phyloP scores from a whole-genome alignment of 2,329 filamentous ascomycete species.

The Dothistroma septosporum region DNA sequence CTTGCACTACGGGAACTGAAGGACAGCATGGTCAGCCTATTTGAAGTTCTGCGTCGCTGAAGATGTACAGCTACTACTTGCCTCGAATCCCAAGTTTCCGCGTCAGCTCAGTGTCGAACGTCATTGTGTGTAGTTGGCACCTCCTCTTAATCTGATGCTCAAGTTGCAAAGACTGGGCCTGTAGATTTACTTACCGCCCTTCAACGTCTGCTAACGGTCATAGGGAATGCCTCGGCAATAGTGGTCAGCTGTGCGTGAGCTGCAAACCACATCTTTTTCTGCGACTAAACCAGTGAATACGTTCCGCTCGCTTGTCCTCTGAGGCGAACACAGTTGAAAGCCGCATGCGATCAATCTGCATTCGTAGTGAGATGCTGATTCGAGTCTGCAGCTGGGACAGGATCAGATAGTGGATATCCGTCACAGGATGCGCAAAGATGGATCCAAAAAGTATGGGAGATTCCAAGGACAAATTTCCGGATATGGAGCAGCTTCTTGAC shows the following conservation, averaged over 20 bases:
- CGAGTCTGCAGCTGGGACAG: no score
- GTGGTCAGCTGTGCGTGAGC: not conserved
- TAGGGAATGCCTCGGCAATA: not conserved
- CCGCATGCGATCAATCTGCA: no score
- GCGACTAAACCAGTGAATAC: no score
- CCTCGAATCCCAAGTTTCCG: conserved; percentile 54
- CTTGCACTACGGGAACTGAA: conserved; percentile 78
- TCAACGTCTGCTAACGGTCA: not conserved
- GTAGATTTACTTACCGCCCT: not conserved
- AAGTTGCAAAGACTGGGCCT: not conserved
- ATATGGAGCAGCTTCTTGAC: not conserved
- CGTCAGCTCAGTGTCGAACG: conserved; percentile 60
- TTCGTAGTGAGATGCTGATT: no score
- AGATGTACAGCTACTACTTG: conserved; percentile 19
- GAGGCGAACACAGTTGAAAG: no score
- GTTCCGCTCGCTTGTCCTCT: no score
- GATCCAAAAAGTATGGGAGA: not conserved
- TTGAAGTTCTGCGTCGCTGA: conserved; percentile 1
- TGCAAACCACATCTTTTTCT: no score
- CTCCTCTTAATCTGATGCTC: not conserved
- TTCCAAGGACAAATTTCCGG: not conserved
- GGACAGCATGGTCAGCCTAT: conserved; percentile 38
- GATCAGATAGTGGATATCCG: not conserved
- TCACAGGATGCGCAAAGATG: not conserved
- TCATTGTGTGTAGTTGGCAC: conserved; percentile 40